Base-by-base conservation (phyloP, 148 eudicot genomes). In the Heliosperma pusillum region DNA sequence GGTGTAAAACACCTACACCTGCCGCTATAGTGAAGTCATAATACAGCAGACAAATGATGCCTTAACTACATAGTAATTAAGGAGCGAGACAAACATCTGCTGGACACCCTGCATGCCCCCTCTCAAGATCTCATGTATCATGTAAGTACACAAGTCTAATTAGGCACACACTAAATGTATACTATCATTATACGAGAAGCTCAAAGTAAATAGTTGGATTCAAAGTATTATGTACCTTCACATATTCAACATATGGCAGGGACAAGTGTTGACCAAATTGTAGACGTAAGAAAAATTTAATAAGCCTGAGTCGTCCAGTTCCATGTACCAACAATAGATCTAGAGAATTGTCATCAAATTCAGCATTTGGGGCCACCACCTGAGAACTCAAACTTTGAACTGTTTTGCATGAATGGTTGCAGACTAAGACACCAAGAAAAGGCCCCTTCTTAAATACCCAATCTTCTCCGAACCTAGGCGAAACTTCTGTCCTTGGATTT, bases 401-500 rank as follows among this genome's bases (percentile, higher is more conserved):
- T 25, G 99, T 92, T 83, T 83, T 95, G 81, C 99, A 95, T 8
- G 97, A 80, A 87, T 95, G 99, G 77, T 95, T 95, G 84, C 99
- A 95, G 12, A 90, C 97, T 71, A 95, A 73, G 62, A 95, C 84
- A 69, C 97, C 99, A 79, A 95, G 89, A 83, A 90, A 90, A 15
- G 77, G 87, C 53, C 97, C 97, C 77, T 92, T 95, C 19, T 79
- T 62, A 25, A 69, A 80, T 30, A 90, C 89, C 96, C 92, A 89
- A 69, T 89, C 75, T 72, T 90, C 93, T 67, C 87, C 88, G 70
- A 73, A 52, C 66, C 77, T 77, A 29, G 85, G 84, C 69, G 80
- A 71, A 45, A 82, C 58, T 82, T 87, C 96, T 71, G 63, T 83
- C 71, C 56, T 74, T 42, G 26, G 74, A 50, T 75, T 86, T 56